Conservation (phyloP, 306 rosid species). For the Trichosanthes cucumerina region DNA sequence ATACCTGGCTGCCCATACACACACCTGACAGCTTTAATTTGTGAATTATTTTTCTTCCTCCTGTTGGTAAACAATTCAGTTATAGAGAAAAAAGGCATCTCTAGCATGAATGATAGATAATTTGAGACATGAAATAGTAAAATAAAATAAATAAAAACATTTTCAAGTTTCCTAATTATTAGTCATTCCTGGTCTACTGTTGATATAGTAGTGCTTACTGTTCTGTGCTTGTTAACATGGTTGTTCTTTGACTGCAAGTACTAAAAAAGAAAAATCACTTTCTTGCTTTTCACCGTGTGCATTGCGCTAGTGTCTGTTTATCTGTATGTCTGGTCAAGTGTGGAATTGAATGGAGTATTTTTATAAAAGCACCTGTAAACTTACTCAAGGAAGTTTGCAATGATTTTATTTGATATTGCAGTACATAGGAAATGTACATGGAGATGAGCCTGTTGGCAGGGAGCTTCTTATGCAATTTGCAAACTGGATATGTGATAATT, state of each 20-base stretch:
- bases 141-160: not conserved
- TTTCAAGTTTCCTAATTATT: not conserved
- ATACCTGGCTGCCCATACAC: not conserved
- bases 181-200: not conserved
- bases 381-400: constrained; percentile 7
- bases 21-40: not conserved
- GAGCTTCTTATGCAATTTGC: constrained; percentile 74
- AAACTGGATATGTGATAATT: constrained; percentile 89
- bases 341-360: not conserved
- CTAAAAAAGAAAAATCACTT: not conserved
- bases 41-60: not conserved
- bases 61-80: not conserved
- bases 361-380: not conserved
- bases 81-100: not conserved
- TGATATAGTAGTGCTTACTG: not conserved
- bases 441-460: constrained; percentile 96
- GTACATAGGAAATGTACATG: constrained; percentile 96
- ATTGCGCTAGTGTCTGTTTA: not conserved
- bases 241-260: not conserved
- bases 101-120: not conserved
- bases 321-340: not conserved
- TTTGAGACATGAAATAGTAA: not conserved
- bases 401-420: constrained; percentile 35
- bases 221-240: not conserved
- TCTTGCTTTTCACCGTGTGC: not conserved